Conservation (phyloP, 2,329 filamentous ascomycete genomes). For the Fusarium tanahbumbuense region DNA sequence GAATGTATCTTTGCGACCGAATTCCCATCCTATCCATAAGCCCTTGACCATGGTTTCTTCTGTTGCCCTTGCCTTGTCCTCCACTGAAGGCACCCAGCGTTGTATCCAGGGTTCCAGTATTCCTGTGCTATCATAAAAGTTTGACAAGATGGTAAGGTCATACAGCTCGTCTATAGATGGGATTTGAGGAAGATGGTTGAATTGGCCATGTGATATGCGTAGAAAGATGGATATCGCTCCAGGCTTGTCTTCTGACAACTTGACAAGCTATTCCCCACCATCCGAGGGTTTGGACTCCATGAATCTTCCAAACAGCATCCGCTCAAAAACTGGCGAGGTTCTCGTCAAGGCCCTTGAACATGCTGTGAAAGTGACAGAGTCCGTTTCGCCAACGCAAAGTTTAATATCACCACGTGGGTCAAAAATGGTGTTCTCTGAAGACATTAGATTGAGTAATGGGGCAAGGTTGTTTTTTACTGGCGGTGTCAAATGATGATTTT, state of each 20-base stretch:
- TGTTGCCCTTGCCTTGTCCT: too few species aligned
- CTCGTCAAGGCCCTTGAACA: background rate
- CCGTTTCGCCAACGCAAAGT: too few species aligned
- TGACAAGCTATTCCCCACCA: background rate
- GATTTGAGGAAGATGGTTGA: background rate
- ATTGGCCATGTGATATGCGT: background rate
- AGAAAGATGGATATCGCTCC: background rate
- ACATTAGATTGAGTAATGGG: too few species aligned
- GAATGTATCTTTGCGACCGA: too few species aligned
- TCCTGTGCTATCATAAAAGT: conserved; percentile 6
- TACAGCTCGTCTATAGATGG: background rate
- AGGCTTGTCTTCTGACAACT: background rate
- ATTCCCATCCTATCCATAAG: too few species aligned
- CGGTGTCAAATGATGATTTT: too few species aligned
- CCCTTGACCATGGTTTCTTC: too few species aligned
- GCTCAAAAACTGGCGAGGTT: background rate
- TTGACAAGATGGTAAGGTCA: conserved; percentile 2
- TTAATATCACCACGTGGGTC: too few species aligned
- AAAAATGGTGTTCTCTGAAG: too few species aligned
- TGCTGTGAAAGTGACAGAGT: too few species aligned
- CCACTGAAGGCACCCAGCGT: too few species aligned
- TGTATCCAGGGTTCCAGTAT: background rate
- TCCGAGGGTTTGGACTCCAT: background rate
- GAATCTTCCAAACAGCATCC: background rate
- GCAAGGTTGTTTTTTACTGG: too few species aligned